Percentiles rank a stretch among this genome's conserved stretches.
Evolutionary conservation across 2,329 filamentous ascomycete species (phyloP).

Genomic region (Daldinia sp.): DNA sequence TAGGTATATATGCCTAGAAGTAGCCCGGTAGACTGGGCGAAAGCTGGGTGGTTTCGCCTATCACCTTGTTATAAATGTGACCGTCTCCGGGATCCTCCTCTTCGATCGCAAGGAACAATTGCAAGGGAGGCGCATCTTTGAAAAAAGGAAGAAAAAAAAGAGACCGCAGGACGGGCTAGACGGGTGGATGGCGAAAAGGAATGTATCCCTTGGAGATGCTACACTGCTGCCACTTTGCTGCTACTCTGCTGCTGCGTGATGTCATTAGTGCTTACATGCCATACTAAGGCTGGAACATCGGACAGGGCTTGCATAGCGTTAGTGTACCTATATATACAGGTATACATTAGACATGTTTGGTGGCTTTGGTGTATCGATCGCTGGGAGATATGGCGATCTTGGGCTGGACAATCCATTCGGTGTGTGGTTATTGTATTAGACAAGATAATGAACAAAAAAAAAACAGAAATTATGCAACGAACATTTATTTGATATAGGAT

Average conservation of each 20-base stretch:
- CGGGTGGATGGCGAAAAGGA: too few relatives aligned
- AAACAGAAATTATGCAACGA: neutral
- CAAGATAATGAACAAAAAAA: neutral
- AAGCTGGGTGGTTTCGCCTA: neutral
- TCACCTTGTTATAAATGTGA: neutral
- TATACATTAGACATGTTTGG: too few relatives aligned
- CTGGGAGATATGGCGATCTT: neutral
- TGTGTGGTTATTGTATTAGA: conserved; percentile 3
- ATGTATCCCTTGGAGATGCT: neutral
- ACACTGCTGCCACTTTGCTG: conserved; percentile 2
- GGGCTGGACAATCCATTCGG: neutral
- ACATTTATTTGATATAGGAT: neutral
- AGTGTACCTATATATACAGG: neutral
- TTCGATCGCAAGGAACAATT: neutral
- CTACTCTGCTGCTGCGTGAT: conserved; percentile 9
- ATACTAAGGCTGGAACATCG: conserved; percentile 12
- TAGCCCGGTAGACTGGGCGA: neutral
- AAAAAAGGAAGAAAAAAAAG: too few relatives aligned
- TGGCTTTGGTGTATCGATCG: too few relatives aligned
- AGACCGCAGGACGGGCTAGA: too few relatives aligned
- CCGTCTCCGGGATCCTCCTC: neutral
- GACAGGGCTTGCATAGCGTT: neutral
- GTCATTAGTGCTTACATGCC: conserved; percentile 27
- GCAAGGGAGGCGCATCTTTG: too few relatives aligned
- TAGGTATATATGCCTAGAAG: neutral